phyloP scores from a whole-genome alignment of 768 basidiomycete species.

The Postia placenta region DNA sequence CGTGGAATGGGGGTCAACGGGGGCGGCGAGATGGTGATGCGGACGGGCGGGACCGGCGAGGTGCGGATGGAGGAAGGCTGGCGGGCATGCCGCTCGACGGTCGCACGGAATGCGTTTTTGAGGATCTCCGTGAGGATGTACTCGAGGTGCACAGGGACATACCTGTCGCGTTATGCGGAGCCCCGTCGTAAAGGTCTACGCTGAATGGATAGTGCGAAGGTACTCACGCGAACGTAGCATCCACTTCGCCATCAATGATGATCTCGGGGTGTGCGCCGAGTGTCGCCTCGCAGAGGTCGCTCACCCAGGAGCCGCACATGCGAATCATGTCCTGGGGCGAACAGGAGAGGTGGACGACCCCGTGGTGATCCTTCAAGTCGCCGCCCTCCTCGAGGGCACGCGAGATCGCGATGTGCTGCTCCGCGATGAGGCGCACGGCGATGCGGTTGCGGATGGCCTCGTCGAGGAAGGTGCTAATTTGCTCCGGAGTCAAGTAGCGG shows the following conservation, averaged over 20 bases:
- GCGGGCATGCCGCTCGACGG: slow-evolving; percentile 61
- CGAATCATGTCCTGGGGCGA: slow-evolving; percentile 69
- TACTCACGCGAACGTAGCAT: slow-evolving; percentile 75
- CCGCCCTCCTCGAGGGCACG: slow-evolving; percentile 46
- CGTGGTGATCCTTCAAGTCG: slow-evolving; percentile 41
- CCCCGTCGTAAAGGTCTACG: background rate
- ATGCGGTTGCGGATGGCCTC: slow-evolving; percentile 83
- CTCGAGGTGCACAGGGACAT: slow-evolving; percentile 86
- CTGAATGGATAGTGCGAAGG: background rate
- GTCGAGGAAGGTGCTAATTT: slow-evolving; percentile 77
- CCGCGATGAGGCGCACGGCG: slow-evolving; percentile 81
- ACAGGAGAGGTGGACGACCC: slow-evolving; percentile 69
- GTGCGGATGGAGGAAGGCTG: slow-evolving; percentile 22
- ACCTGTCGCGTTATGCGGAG: slow-evolving; percentile 36
- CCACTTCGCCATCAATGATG: slow-evolving; percentile 61
- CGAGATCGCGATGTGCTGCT: slow-evolving; percentile 85
- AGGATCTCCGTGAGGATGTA: slow-evolving; percentile 88
- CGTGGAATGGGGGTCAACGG: slow-evolving; percentile 35
- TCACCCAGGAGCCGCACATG: slow-evolving; percentile 80
- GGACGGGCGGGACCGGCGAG: slow-evolving; percentile 40
- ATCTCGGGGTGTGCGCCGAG: slow-evolving; percentile 66
- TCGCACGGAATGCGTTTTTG: slow-evolving; percentile 89
- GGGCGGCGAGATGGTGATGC: slow-evolving; percentile 65
- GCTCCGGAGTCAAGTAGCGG: slow-evolving; percentile 75
- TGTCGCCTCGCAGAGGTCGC: slow-evolving; percentile 79